Evolutionary conservation across 805 yeast species (phyloP).

Genomic region (Wickerhamiella parazyma): DNA sequence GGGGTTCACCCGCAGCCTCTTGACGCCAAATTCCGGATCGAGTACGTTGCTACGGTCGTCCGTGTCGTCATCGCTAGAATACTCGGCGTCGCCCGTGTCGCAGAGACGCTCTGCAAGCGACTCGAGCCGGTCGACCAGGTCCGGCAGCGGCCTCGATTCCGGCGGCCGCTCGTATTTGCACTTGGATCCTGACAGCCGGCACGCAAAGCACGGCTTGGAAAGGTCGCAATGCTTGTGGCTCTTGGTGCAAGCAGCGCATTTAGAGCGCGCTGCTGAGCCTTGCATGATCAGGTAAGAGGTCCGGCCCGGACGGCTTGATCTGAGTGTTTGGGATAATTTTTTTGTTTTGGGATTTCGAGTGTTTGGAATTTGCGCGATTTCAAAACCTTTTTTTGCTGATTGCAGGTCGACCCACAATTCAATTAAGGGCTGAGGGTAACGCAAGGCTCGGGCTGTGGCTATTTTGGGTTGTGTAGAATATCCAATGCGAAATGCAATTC

Average conservation of each 20-base stretch:
- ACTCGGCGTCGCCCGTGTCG: background rate
- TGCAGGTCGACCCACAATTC: too few species aligned
- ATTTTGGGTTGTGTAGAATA: too few species aligned
- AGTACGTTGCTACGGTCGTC: background rate
- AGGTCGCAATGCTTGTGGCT: background rate
- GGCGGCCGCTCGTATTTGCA: constrained; percentile 2
- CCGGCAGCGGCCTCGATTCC: background rate
- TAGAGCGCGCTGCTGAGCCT: background rate
- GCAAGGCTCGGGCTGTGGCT: too few species aligned
- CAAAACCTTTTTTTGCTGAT: too few species aligned
- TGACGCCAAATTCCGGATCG: constrained; percentile 5
- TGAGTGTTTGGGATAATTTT: too few species aligned
- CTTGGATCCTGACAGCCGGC: background rate
- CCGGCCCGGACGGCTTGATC: too few species aligned
- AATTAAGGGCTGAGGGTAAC: too few species aligned
- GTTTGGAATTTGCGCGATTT: too few species aligned
- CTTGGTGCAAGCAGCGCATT: background rate
- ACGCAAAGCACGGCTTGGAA: background rate
- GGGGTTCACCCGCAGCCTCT: constrained; percentile 1
- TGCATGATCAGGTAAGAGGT: background rate
- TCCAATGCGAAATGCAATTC: too few species aligned
- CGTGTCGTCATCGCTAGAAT: background rate
- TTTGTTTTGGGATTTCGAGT: too few species aligned
- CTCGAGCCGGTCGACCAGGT: constrained; percentile 4
- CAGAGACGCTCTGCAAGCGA: constrained; percentile 2